phyloP scores from a whole-genome alignment of 1,284 basidiomycete species.

The Crucibulum parvulum region DNA sequence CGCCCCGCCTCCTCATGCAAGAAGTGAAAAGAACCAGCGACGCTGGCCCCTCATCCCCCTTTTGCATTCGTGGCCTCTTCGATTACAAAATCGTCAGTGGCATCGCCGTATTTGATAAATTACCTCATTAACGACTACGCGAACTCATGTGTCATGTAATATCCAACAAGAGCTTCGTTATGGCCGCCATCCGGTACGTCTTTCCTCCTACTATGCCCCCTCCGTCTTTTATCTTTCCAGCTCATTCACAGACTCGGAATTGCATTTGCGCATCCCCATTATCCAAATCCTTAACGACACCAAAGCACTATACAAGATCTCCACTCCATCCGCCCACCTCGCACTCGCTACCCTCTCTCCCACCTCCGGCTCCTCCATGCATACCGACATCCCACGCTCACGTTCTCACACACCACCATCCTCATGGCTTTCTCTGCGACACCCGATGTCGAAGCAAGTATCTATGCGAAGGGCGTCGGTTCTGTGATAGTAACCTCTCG shows the following conservation, averaged over 20 bases:
- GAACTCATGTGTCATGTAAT: slow-evolving; percentile 95
- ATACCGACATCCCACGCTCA: slow-evolving; percentile 68
- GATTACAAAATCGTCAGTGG: slow-evolving; percentile 89
- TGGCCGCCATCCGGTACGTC: slow-evolving; percentile 90
- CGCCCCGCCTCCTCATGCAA: neutral
- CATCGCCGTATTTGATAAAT: slow-evolving; percentile 95
- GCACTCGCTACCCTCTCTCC: slow-evolving; percentile 83
- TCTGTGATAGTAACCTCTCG: slow-evolving; percentile 40
- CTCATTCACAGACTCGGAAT: slow-evolving; percentile 75
- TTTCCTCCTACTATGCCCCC: neutral
- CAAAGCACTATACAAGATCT: slow-evolving; percentile 99
- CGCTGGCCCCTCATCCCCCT: slow-evolving; percentile 79
- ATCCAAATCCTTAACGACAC: slow-evolving; percentile 95
- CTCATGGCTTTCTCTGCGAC: slow-evolving; percentile 34
- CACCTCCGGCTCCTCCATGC: slow-evolving; percentile 70
- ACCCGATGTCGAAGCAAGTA: slow-evolving; percentile 71
- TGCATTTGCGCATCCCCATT: slow-evolving; percentile 89
- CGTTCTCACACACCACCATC: slow-evolving; percentile 59
- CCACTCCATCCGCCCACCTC: slow-evolving; percentile 87
- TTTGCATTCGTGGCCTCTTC: slow-evolving; percentile 74
- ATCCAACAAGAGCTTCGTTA: slow-evolving; percentile 94
- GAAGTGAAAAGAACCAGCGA: slow-evolving; percentile 79
- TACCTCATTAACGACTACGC: slow-evolving; percentile 89
- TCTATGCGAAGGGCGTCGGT: slow-evolving; percentile 91
- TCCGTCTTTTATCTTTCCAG: neutral